Base-by-base conservation (phyloP, 495 filamentous ascomycete species). In the Daldinia decipiens region DNA sequence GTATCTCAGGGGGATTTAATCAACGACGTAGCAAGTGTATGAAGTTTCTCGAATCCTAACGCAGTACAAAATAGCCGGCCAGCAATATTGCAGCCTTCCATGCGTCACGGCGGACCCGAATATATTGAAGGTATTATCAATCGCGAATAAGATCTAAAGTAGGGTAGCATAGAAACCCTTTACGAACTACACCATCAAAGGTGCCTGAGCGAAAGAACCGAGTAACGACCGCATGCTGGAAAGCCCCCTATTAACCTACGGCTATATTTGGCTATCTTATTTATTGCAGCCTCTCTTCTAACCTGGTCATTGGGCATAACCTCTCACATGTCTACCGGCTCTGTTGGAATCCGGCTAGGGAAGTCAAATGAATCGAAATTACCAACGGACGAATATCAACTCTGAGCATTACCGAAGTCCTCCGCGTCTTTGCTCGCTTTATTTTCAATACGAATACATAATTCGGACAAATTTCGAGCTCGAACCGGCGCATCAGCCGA, bases 221-320 rank as follows among this genome's bases (percentile, higher is more conserved):
- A 60, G 19, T 56, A 51, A 34, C 27, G 34, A 59, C 32, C 15
- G 27, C 13, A 29, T 13, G 6, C 26, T 31, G 3, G 29, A 32
- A 7, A 55, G 12, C 15, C 27, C 53, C 53, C 7, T 56, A 70
- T 13, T 53, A 45, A 54, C 54, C 53, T 59, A 64, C 45, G 60
- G 60, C 47, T 68, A 72, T 72, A 72, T 68, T 57, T 72, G 60
- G 15, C 31, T 26, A 50, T 68, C 26, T 68, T 72, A 72, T 57
- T 72, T 72, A 72, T 72, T 68, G 39, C 60, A 62, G 34, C 56
- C 27, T 72, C 70, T 62, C 51, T 65, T 68, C 31, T 56, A 68
- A 68, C 65, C 70, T 27, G 65, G 70, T 65, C 53, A 68, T 68
- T 72, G 61, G 70, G 40, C 57, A 51, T 52, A 24, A 15, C n/a